These are phyloP conservation scores for Chlorociboria aeruginascens DNA, from an alignment of 495 filamentous ascomycete genomes.

Conservation along the genomic window DNA sequence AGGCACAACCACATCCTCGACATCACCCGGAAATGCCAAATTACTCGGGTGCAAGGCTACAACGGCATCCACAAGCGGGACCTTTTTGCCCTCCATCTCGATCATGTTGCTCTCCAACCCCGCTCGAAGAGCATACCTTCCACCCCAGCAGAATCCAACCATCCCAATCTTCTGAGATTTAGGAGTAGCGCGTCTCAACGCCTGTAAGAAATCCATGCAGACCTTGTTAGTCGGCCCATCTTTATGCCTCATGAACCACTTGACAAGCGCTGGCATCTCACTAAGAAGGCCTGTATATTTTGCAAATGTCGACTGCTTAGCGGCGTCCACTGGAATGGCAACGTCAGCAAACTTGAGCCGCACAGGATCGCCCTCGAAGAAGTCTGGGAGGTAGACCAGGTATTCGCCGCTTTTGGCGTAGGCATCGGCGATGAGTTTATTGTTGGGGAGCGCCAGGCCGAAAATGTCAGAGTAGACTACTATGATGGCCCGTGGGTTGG, in stretches of 20 bases:
- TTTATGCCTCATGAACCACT: slow-evolving; percentile 28
- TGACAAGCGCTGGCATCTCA: slow-evolving; percentile 17
- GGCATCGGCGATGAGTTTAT: slow-evolving; percentile 31
- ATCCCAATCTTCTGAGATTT: slow-evolving; percentile 27
- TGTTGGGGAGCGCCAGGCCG: slow-evolving; percentile 27
- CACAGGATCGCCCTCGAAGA: slow-evolving; percentile 30
- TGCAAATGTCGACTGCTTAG: slow-evolving; percentile 26
- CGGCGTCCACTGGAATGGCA: slow-evolving; percentile 27
- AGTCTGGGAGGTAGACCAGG: slow-evolving; percentile 30
- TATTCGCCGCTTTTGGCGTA: slow-evolving; percentile 32
- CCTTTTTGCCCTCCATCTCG: slow-evolving; percentile 26
- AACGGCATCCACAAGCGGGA: slow-evolving; percentile 26
- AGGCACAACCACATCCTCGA: slow-evolving; percentile 26
- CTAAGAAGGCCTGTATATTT: slow-evolving; percentile 27
- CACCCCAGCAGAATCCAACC: slow-evolving; percentile 33
- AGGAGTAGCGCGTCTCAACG: slow-evolving; percentile 21
- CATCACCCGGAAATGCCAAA: slow-evolving; percentile 26
- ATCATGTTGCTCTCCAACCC: slow-evolving; percentile 22
- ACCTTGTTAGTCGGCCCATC: slow-evolving; percentile 22
- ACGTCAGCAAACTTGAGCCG: slow-evolving; percentile 25
- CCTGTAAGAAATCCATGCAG: slow-evolving; percentile 22
- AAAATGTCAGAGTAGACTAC: slow-evolving; percentile 32
- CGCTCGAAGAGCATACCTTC: slow-evolving; percentile 26
- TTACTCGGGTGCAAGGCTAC: slow-evolving; percentile 28
- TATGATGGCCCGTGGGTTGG: slow-evolving; percentile 24